phyloP scores from a whole-genome alignment of 495 filamentous ascomycete genomes.

The Tricharina praecox region DNA sequence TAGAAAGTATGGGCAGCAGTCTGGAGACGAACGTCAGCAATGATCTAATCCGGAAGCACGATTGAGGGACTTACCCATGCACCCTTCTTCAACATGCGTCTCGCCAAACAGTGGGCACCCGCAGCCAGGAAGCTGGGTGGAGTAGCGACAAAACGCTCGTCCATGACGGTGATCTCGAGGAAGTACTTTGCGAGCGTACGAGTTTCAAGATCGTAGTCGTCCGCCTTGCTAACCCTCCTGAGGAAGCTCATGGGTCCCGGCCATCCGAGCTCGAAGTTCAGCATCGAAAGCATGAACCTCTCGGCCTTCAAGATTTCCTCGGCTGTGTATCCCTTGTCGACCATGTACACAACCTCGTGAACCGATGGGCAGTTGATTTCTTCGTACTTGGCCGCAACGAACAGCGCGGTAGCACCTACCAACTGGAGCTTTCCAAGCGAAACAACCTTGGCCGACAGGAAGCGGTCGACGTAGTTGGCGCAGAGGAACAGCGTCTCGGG shows the following conservation, averaged over 20 bases:
- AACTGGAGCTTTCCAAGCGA: constrained; percentile 89
- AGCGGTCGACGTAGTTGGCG: constrained; percentile 92
- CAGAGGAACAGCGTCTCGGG: constrained; percentile 89
- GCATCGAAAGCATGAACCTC: constrained; percentile 91
- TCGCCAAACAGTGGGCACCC: constrained; percentile 83
- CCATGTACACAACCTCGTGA: constrained; percentile 95
- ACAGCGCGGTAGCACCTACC: constrained; percentile 88
- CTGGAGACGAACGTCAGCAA: constrained; percentile 29
- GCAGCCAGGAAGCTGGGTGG: constrained; percentile 81
- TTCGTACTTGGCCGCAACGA: constrained; percentile 94
- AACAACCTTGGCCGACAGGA: constrained; percentile 84
- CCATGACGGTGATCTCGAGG: constrained; percentile 90
- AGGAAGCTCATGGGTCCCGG: constrained; percentile 98
- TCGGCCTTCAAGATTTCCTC: constrained; percentile 96
- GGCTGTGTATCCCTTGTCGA: constrained; percentile 69
- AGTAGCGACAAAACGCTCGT: constrained; percentile 85
- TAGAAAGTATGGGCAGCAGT: constrained; percentile 72
- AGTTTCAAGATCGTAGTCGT: constrained; percentile 93
- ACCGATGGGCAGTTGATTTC: constrained; percentile 94
- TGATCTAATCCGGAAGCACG: not conserved
- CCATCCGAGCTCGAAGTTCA: constrained; percentile 88
- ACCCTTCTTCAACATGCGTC: constrained; percentile 74
- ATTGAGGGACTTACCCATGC: constrained; percentile 57
- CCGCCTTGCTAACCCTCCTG: constrained; percentile 89
- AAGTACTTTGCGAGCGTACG: constrained; percentile 96